These are phyloP conservation scores for Wickerhamomyces strasburgensis DNA, from an alignment of 805 yeast species.

Conservation along the genomic window DNA sequence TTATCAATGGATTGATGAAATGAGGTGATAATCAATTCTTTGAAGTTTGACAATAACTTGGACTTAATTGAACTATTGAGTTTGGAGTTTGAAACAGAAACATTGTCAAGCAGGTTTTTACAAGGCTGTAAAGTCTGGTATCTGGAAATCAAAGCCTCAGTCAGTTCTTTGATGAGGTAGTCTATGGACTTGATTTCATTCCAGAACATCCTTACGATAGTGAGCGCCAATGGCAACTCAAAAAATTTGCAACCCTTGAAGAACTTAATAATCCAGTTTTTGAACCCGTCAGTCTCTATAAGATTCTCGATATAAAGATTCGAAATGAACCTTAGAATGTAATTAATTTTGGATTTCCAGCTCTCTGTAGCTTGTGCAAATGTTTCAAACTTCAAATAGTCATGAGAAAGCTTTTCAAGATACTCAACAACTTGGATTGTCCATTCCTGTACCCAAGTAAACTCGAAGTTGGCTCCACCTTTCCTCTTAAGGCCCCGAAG, in stretches of 20 bases:
- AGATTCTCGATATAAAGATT: slow-evolving; percentile 66
- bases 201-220: slow-evolving; percentile 69
- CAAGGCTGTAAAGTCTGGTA: slow-evolving; percentile 33
- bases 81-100: slow-evolving; percentile 31
- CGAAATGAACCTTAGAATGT: slow-evolving; percentile 53
- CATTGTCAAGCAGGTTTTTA: slow-evolving; percentile 31
- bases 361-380: slow-evolving; percentile 34
- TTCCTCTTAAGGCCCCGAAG: slow-evolving; percentile 52
- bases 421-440: slow-evolving; percentile 72
- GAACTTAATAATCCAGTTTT: slow-evolving; percentile 58
- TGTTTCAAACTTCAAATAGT: slow-evolving; percentile 30
- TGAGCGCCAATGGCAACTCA: slow-evolving; percentile 42
- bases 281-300: slow-evolving; percentile 55
- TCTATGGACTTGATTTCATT: slow-evolving; percentile 51
- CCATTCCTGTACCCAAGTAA: slow-evolving; percentile 82
- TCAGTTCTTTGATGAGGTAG: slow-evolving; percentile 56
- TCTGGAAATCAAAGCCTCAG: slow-evolving; percentile 52
- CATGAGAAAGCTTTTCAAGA: slow-evolving; percentile 33
- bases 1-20: slow-evolving; percentile 40
- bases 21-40: slow-evolving; percentile 26
- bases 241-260: slow-evolving; percentile 37
- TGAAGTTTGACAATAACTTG: slow-evolving; percentile 24
- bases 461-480: slow-evolving; percentile 39
- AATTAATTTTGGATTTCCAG: slow-evolving; percentile 50
- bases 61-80: slow-evolving; percentile 29